Base-by-base conservation (phyloP, 805 yeast species). In the Hagleromyces aurorensis region DNA sequence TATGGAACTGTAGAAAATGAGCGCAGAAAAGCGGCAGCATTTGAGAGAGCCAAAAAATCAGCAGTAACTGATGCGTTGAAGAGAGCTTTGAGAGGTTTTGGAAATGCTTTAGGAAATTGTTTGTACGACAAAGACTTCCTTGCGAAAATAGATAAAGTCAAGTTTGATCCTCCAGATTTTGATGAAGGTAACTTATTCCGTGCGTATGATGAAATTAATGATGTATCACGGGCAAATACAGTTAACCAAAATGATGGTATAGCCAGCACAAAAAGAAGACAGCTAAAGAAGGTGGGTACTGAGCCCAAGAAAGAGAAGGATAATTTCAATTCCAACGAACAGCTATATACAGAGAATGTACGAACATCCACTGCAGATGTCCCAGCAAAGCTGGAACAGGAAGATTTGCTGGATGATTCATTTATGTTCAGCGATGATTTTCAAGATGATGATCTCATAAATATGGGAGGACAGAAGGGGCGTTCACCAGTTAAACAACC, bases 61-160 rank as follows among this genome's bases (percentile, higher is more conserved):
- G 91, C 91, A 1, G 72, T 78, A 25, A 82, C 94, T 0, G 94
- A 82, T 58, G 94, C 83, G 0, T 55, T 82, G 46, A 82, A 82
- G 49, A 61, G 94, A 40, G 80, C 87, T 13, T 62, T 82, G 36
- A 66, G 93, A 48, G 78, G 81, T 34, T 82, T 79, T 52, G 94
- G 94, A 26, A 82, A 80, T 50, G 84, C 83, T 0, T 57, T 82
- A 48, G 94, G 93, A 1, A 82, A 82, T 46, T 82, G 94, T 55
- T 66, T 82, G n/a, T 82, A 82, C 45, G 93, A 82, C 50, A 77
- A 77, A 44, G 74, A 72, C 29, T 78, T 75, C 35, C 52, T 79
- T 23, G 64, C 56, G 5, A 61, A 54, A 40, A 63, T 63, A 16
- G 62, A 64, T 28, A 59, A 55, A 25, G 65, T 63, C 2, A 62